These are phyloP conservation scores for Nakazawaea populi DNA, from an alignment of 805 yeast genomes.

Conservation along the genomic window DNA sequence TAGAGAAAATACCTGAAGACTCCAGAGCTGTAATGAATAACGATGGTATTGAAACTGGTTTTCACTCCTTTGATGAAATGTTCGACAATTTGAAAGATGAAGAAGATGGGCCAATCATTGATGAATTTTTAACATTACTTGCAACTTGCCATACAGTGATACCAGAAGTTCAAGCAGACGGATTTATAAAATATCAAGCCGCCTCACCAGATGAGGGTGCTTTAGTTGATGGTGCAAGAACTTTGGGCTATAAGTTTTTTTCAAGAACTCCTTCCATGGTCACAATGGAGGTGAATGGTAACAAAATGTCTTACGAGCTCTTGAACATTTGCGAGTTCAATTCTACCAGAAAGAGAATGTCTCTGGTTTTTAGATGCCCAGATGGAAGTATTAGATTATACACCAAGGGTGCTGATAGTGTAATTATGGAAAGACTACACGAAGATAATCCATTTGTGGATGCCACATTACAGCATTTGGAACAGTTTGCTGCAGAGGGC, in stretches of 20 bases:
- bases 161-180: slow-evolving; percentile 70
- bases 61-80: slow-evolving; percentile 62
- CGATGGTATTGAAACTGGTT: slow-evolving; percentile 83
- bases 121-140: slow-evolving; percentile 74
- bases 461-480: slow-evolving; percentile 79
- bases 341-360: slow-evolving; percentile 97
- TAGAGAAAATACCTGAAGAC: slow-evolving; percentile 88
- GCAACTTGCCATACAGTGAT: slow-evolving; percentile 97
- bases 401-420: slow-evolving; percentile 98
- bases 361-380: slow-evolving; percentile 89
- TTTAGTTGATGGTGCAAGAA: slow-evolving; percentile 92
- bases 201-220: slow-evolving; percentile 99
- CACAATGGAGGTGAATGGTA: slow-evolving; percentile 53
- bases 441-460: slow-evolving; percentile 73
- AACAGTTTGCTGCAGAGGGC: slow-evolving; percentile 96
- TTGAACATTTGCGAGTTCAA: slow-evolving; percentile 93
- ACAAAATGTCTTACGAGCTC: slow-evolving; percentile 61
- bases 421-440: slow-evolving; percentile 78
- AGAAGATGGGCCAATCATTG: slow-evolving; percentile 37
- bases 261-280: slow-evolving; percentile 84
- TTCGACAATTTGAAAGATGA: slow-evolving; percentile 38
- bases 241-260: slow-evolving; percentile 75
- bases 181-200: slow-evolving; percentile 86
- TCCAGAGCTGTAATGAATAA: slow-evolving; percentile 54
- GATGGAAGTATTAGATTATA: slow-evolving; percentile 85